These are phyloP conservation scores for Circinella minor DNA, from an alignment of 371 early-diverging fungal species.

Conservation along the genomic window DNA sequence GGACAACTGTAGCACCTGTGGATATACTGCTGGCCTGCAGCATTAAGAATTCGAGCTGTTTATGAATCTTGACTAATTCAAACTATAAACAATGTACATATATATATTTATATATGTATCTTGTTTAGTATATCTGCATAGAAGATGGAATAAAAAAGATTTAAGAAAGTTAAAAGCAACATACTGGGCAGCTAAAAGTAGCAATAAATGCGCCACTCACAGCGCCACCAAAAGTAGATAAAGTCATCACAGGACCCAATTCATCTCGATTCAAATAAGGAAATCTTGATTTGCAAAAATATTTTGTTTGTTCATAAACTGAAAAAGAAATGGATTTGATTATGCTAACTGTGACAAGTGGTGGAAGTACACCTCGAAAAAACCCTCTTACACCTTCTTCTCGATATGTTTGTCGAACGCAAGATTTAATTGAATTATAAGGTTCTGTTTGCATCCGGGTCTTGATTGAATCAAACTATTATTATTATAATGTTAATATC, in stretches of 20 bases:
- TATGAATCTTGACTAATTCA: slow-evolving; percentile 83
- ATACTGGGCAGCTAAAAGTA: slow-evolving; percentile 65
- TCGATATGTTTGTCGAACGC: slow-evolving; percentile 67
- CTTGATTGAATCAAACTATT: slow-evolving; percentile 77
- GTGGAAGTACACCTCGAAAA: slow-evolving; percentile 78
- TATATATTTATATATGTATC: too few relatives aligned
- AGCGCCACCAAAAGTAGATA: slow-evolving; percentile 66
- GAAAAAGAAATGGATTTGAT: slow-evolving; percentile 80
- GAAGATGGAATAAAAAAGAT: too few relatives aligned
- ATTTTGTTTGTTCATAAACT: slow-evolving; percentile 69
- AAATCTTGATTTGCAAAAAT: slow-evolving; percentile 27
- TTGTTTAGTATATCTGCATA: too few relatives aligned
- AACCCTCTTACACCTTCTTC: slow-evolving; percentile 79
- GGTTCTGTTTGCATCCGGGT: slow-evolving; percentile 83
- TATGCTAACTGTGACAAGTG: slow-evolving; percentile 76
- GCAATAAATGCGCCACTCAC: slow-evolving; percentile 73
- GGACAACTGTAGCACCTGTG: slow-evolving; percentile 46
- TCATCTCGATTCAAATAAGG: slow-evolving; percentile 29
- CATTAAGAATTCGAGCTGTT: slow-evolving; percentile 70
- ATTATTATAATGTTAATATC: neutral
- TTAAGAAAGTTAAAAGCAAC: neutral
- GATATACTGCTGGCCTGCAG: slow-evolving; percentile 61
- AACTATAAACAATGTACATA: slow-evolving; percentile 27
- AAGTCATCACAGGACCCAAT: slow-evolving; percentile 50
- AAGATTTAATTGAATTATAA: slow-evolving; percentile 70